Conservation (phyloP, 164 flowering plant genomes). For the Vitis amurensis region DNA sequence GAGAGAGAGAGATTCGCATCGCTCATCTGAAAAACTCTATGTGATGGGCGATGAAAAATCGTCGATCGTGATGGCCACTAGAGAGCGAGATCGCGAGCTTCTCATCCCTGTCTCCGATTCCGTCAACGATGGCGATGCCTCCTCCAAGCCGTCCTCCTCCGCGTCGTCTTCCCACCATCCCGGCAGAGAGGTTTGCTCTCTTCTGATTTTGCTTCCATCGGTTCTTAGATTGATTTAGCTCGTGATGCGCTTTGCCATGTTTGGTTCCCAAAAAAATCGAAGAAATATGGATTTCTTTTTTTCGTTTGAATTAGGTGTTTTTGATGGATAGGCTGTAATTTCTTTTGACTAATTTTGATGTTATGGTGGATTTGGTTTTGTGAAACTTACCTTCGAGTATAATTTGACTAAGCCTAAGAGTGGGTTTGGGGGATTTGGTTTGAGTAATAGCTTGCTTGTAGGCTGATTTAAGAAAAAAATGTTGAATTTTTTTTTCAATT, state of each 20-base stretch:
- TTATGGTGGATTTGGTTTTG: no score
- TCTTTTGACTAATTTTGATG: no score
- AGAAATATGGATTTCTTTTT: no score
- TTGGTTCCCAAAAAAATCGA: no score
- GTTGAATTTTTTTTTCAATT: neutral
- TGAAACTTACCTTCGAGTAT: no score
- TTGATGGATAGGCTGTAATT: no score
- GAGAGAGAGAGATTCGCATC: conserved; percentile 1
- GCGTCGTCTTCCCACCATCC: conserved; percentile 65
- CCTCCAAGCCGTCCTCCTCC: conserved; percentile 63
- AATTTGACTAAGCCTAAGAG: no score
- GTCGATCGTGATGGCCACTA: conserved; percentile 48
- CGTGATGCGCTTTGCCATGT: neutral
- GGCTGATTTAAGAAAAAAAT: no score
- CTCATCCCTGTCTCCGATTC: conserved; percentile 80
- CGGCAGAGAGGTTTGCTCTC: conserved; percentile 66
- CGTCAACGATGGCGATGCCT: conserved; percentile 32
- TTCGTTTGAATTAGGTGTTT: no score
- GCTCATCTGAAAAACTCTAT: neutral
- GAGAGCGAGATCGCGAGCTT: conserved; percentile 86
- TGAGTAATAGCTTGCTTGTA: no score
- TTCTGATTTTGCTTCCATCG: neutral
- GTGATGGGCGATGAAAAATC: conserved; percentile 78
- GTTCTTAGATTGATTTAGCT: neutral
- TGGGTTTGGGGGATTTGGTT: no score